Percentiles rank a stretch among this genome's conserved stretches.
phyloP scores from a whole-genome alignment of 1,284 basidiomycete species.

The Apiotrichum porosum region DNA sequence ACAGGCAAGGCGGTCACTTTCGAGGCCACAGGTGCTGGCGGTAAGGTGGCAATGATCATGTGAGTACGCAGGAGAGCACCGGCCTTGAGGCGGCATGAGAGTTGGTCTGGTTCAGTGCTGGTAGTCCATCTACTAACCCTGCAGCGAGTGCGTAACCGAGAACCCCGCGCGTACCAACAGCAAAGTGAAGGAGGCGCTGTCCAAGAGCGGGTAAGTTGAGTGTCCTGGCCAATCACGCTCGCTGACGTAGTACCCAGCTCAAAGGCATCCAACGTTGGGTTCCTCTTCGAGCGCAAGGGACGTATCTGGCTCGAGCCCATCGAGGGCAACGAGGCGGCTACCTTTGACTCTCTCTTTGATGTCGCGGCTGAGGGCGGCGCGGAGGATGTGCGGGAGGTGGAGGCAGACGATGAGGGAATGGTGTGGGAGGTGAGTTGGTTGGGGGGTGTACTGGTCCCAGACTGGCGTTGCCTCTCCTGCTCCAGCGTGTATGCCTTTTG shows the following conservation, averaged over 20 bases:
- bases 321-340: conserved; percentile 6
- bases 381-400: conserved; percentile 51
- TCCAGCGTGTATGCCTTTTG: no score
- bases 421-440: conserved; percentile 28
- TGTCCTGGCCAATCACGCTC: no score
- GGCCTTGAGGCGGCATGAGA: no score
- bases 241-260: no score
- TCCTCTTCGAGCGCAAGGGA: conserved; percentile 69
- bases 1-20: conserved; percentile 53
- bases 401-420: conserved; percentile 18
- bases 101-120: no score
- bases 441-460: neutral
- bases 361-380: conserved; percentile 47
- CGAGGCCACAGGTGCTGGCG: conserved; percentile 63
- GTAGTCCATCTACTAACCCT: conserved; percentile 8
- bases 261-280: conserved; percentile 67
- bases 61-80: conserved; percentile 47
- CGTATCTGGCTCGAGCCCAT: conserved; percentile 57
- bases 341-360: conserved; percentile 46
- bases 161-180: conserved; percentile 67
- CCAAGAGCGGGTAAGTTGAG: conserved; percentile 56
- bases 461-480: no score
- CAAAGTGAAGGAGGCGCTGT: conserved; percentile 60
- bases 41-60: conserved; percentile 70
- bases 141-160: conserved; percentile 70